A percentile compares a stretch with the other conserved stretches of the same genome.
Evolutionary conservation across 805 yeast genomes (phyloP).

Genomic region (Saccharomycopsis oosterbeekiorum): DNA sequence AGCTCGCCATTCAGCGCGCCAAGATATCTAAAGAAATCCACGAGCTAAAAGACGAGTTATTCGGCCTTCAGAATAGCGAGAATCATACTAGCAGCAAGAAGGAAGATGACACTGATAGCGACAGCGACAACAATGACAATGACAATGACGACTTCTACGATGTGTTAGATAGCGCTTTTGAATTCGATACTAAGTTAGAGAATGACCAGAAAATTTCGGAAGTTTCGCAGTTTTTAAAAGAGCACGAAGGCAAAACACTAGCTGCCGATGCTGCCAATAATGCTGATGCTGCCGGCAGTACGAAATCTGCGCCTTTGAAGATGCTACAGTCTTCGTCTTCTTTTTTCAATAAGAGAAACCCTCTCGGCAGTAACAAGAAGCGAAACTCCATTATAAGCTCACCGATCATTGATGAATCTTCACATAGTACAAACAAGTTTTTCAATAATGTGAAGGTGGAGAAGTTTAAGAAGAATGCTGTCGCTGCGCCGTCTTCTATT

Average conservation of each 20-base stretch:
- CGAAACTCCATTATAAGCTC: not conserved
- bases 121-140: not conserved
- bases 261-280: not conserved
- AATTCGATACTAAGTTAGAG: not conserved
- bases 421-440: not conserved
- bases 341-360: not conserved
- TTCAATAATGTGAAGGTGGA: not conserved
- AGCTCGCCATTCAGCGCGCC: not conserved
- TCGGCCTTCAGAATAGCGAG: not conserved
- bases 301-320: not conserved
- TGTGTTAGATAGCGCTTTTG: not conserved
- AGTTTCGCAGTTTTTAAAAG: constrained; percentile 10
- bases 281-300: not conserved
- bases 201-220: not conserved
- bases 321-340: not conserved
- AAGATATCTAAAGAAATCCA: not conserved
- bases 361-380: not conserved
- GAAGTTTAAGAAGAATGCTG: not conserved
- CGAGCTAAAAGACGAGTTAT: not conserved
- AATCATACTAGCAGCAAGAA: not conserved
- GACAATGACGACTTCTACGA: constrained; percentile 2
- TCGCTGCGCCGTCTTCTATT: not conserved
- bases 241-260: constrained; percentile 4
- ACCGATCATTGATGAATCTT: not conserved
- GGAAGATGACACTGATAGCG: not conserved